These are phyloP conservation scores for Kodamaea leandrae DNA, from an alignment of 805 yeast genomes.

Conservation along the genomic window DNA sequence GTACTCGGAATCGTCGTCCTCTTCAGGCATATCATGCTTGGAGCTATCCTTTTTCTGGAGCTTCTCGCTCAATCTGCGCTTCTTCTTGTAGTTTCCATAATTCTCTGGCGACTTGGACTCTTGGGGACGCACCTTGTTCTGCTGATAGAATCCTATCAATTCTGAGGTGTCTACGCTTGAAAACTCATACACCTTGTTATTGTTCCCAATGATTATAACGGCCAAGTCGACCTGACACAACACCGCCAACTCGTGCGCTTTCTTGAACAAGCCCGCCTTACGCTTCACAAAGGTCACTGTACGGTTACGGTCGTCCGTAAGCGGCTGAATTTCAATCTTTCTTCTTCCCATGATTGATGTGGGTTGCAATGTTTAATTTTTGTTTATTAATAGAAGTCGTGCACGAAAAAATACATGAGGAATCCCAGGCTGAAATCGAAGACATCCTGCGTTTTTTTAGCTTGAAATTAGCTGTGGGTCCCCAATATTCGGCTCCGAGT, in stretches of 20 bases:
- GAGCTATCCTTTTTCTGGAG: constrained; percentile 11
- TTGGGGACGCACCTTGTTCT: constrained; percentile 32
- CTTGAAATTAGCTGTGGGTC: too few relatives aligned
- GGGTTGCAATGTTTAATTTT: constrained; percentile 4
- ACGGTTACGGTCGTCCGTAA: constrained; percentile 82
- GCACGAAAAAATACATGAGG: background rate
- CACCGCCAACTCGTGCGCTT: constrained; percentile 82
- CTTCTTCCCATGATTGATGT: constrained; percentile 80
- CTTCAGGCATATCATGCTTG: constrained; percentile 18
- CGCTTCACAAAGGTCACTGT: constrained; percentile 89
- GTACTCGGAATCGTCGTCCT: constrained; percentile 31
- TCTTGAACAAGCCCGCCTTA: constrained; percentile 89
- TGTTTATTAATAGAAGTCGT: constrained; percentile 9
- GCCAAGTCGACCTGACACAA: constrained; percentile 92
- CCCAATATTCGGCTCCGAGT: too few relatives aligned
- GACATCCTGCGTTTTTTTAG: too few relatives aligned
- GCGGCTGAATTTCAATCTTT: constrained; percentile 90
- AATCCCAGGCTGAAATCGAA: too few relatives aligned
- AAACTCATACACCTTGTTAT: constrained; percentile 81
- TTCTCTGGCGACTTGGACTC: constrained; percentile 65
- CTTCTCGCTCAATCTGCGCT: constrained; percentile 23
- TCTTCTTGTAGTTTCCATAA: constrained; percentile 58
- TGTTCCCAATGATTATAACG: constrained; percentile 80
- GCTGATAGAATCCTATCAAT: constrained; percentile 18
- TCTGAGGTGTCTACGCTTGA: constrained; percentile 61